Evolutionary conservation across 805 yeast species (phyloP), one percentile per base, ranked within the genome.

Genomic region (Saccharomycopsis schoenii): DNA sequence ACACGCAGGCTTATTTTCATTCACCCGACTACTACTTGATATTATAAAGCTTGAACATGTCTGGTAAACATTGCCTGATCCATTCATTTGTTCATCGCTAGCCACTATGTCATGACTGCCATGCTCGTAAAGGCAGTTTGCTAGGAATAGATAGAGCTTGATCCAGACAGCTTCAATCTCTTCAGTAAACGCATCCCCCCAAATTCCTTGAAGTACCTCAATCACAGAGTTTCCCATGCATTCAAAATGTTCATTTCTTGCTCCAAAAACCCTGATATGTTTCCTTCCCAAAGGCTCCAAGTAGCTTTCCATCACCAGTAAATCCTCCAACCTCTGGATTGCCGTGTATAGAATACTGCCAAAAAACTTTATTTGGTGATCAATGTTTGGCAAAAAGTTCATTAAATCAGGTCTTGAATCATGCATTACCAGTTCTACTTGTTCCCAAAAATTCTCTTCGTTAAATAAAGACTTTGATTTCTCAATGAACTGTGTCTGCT

Each of bases 191-290:
- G 17, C 25, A 25, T 64, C 60, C 1, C 62, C 66, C 55, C 80
- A 82, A 64, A 84, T 69, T 66, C 80, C 83, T 66, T 77, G 77
- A 63, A 82, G 80, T 2, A 86, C 81, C 64, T 76, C 77, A 58
- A 83, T 78, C 57, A 83, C 72, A 0, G 85, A 84, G 63, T 79
- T 82, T 4, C 86, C 87, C 85, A 83, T 81, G 43, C 79, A 69
- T 67, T 81, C 80, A 64, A 81, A 83, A 67, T 78, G 80, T 1
- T 74, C 71, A 0, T 83, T 75, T 62, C 81, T 84, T 50, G 82
- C 81, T 39, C 82, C 82, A 66, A 83, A 71, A 39, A 83, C 80
- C 57, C 87, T 68, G 6, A 81, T 69, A 67, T 83, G 86, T 54
- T 81, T 69, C 66, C 82, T 80, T 12, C 84, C 86, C 64, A 83